Base-by-base conservation (phyloP, 2,329 filamentous ascomycete species). In the Phoma sp. region DNA sequence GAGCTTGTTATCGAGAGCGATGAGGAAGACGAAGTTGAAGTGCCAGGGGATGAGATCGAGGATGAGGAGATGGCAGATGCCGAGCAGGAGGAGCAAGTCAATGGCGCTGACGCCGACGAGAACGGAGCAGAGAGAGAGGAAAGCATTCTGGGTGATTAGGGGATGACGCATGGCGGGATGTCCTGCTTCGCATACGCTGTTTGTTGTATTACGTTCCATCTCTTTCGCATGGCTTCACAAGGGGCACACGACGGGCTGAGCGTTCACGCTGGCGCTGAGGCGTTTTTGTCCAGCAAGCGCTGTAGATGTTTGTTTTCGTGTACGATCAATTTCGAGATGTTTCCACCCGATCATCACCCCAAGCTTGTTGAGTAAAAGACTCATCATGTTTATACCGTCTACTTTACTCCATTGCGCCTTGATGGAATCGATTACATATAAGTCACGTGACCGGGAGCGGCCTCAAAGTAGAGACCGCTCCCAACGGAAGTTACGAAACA, bases 71-170 rank as follows among this genome's bases (percentile, higher is more conserved):
- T 66, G 60, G 60, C 73, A n/a, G 72, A 76, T 20, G 71, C 75
- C n/a, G 74, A 63, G 17, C 62, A 55, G 20, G 65, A 64, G 25
- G 73, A 73, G 57, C 65, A 63, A 23, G 64, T 61, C 20, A 66
- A 68, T 20, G 71, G 39, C 18, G 39, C 28, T 32, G 48, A 33
- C 7, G 47, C 59, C 33, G 75, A 77, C 15, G 79, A 80, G 50
- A 76, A 76, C 11, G 77, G 61, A 5, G 64, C 58, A 7, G 66
- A 65, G 30, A 72, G 69, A 53, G 66, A 65, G 42, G 77, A 79
- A 63, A 78, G 76, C 49, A 73, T 79, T 18, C 60, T 79, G 14
- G 77, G 77, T 5, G 78, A 77, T 52, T 76, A 55, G 29, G 30
- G 30, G 28, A 32, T 47, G 20, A 14, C 36, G 40, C 9, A 15